Conservation (phyloP, 768 basidiomycete genomes). For the Russula ochroleuca region DNA sequence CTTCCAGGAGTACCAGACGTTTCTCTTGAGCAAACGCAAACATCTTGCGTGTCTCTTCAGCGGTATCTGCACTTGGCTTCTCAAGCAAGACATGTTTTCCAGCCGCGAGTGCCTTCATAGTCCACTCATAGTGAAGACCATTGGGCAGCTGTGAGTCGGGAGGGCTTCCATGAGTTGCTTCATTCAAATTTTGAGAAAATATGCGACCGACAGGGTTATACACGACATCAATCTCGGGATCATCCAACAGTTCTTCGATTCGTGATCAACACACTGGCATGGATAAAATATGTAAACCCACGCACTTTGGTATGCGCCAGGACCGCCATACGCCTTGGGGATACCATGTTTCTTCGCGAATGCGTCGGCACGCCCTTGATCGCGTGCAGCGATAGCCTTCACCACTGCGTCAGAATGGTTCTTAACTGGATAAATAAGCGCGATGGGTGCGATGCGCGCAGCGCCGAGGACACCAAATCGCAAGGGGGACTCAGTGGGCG, state of each 20-base stretch:
- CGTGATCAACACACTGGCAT: neutral
- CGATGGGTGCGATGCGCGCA: slow-evolving; percentile 50
- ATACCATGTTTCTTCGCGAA: slow-evolving; percentile 56
- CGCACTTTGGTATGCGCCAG: slow-evolving; percentile 49
- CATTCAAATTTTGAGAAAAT: neutral
- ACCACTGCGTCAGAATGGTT: slow-evolving; percentile 55
- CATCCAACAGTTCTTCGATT: slow-evolving; percentile 45
- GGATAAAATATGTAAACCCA: neutral
- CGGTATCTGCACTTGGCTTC: slow-evolving; percentile 50
- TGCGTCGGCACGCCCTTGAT: slow-evolving; percentile 40
- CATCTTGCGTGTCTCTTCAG: slow-evolving; percentile 50
- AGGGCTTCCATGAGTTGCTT: neutral
- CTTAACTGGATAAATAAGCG: slow-evolving; percentile 47
- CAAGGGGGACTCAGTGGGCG: slow-evolving; percentile 27
- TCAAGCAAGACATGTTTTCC: slow-evolving; percentile 66
- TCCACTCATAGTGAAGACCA: slow-evolving; percentile 62
- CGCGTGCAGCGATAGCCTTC: slow-evolving; percentile 57
- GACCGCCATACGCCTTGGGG: slow-evolving; percentile 47
- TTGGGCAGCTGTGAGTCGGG: slow-evolving; percentile 47
- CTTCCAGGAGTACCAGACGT: slow-evolving; percentile 53
- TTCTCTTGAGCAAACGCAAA: slow-evolving; percentile 47
- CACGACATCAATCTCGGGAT: slow-evolving; percentile 50
- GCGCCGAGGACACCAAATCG: slow-evolving; percentile 50
- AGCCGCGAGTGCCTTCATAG: slow-evolving; percentile 54
- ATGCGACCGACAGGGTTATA: slow-evolving; percentile 49